Evolutionary conservation across 2,329 filamentous ascomycete genomes (phyloP).

Genomic region (Sclerotinia minor): DNA sequence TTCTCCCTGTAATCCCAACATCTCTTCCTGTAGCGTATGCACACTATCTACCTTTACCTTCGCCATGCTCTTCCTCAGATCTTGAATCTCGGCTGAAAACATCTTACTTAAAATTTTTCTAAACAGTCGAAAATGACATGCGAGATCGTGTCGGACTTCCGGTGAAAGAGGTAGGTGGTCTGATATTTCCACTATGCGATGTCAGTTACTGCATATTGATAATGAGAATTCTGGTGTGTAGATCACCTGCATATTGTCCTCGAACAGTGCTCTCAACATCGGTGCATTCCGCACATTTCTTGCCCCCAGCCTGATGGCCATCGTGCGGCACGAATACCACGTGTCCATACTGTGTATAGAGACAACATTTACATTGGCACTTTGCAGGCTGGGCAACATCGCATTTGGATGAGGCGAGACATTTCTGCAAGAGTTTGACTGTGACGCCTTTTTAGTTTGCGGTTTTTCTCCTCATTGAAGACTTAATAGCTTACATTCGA

Average conservation of each 20-base stretch:
- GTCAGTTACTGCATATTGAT: not conserved
- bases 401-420: not conserved
- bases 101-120: slow-evolving; percentile 8
- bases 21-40: not conserved
- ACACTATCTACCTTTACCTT: not conserved
- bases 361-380: not conserved
- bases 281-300: not conserved
- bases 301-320: not conserved
- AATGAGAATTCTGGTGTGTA: not conserved
- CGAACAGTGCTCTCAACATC: not conserved
- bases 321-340: slow-evolving; percentile 1
- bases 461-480: too few relatives aligned
- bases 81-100: not conserved
- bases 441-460: not conserved
- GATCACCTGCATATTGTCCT: slow-evolving; percentile 1
- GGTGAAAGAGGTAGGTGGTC: not conserved
- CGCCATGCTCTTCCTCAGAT: not conserved
- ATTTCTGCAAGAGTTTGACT: slow-evolving; percentile 13
- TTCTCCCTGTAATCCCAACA: not conserved
- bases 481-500: not conserved
- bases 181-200: not conserved
- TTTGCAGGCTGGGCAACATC: slow-evolving; percentile 7
- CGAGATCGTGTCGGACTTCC: not conserved
- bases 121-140: not conserved
- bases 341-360: slow-evolving; percentile 1